Base-by-base conservation (phyloP, 202 grass and related monocot genomes). In the Brachypodium distachyon region DNA sequence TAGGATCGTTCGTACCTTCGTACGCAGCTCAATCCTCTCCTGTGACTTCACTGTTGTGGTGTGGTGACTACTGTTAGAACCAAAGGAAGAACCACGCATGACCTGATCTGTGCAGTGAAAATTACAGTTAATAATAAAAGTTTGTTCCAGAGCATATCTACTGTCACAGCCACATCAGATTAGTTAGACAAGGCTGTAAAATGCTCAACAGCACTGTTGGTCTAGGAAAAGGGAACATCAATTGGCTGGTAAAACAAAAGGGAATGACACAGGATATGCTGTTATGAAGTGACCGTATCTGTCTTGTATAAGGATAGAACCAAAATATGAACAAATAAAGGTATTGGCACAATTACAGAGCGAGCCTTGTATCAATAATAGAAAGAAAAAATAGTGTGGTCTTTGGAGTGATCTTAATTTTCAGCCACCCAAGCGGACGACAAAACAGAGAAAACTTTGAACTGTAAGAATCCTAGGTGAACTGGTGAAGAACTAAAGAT, bases 331-430 rank as follows among this genome's bases (percentile, higher is more conserved):
- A 91, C 51, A 84, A 37, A 74, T 55, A 21, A 65, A 84, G 31
- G 29, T 52, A 58, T 33, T 67, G 19, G 53, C 39, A 78, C 61
- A 70, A 28, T 83, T 76, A 72, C 69, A 70, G 7, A 50, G n/a
- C n/a, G 61, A 74, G 9, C 46, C 62, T 67, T 59, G 29, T 69
- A 81, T 72, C 31, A 77, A 84, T 74, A 79, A 21, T 14, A 10
- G 22, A 52, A 81, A 89, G 51, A 39, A 81, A 89, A 51, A 39
- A 78, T 73, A 21, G 67, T 82, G 78, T 55, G 59, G 87, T 77
- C 23, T 39, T 70, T 48, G 14, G 41, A 61, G 21, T 41, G 22
- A 64, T 62, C 52, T 65, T 53, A 44, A 69, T 62, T 43, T 65
- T 53, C 40, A 69, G 13, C 72, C 7, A 37, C 12, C 68, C 43